Evolutionary conservation across 371 early-diverging fungal species (phyloP).

Genomic region (Mortierella sp.): DNA sequence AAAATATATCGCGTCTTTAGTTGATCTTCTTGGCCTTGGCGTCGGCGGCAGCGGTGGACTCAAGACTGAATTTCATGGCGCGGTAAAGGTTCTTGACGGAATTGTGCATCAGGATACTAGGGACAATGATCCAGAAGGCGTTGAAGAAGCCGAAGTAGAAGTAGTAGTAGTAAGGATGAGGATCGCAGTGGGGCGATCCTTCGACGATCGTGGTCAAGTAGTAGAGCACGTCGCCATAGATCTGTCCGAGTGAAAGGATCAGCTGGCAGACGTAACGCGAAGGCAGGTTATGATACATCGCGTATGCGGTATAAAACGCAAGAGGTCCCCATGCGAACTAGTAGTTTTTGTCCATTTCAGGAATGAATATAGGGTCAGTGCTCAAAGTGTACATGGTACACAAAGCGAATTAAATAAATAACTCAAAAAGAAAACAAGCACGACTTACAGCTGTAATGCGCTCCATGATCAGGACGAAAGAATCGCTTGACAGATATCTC

Average conservation of each 20-base stretch:
- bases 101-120: conserved; percentile 60
- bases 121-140: conserved; percentile 78
- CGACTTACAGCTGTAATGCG: conserved; percentile 83
- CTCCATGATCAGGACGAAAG: conserved; percentile 85
- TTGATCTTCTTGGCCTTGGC: conserved; percentile 31
- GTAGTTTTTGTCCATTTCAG: too few relatives aligned
- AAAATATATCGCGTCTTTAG: conserved; percentile 2
- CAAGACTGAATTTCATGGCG: conserved; percentile 34
- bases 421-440: not conserved
- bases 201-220: conserved; percentile 74
- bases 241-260: conserved; percentile 75
- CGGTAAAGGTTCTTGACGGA: conserved; percentile 56
- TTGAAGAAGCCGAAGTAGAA: conserved; percentile 83
- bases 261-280: conserved; percentile 78
- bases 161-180: conserved; percentile 80
- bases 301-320: conserved; percentile 72
- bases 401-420: not conserved
- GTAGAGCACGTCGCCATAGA: conserved; percentile 84
- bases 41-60: conserved; percentile 2
- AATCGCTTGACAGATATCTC: conserved; percentile 84
- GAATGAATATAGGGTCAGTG: too few relatives aligned
- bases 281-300: conserved; percentile 69
- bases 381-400: too few relatives aligned
- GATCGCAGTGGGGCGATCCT: conserved; percentile 71
- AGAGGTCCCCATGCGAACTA: conserved; percentile 84